Evolutionary conservation across 345 rosid genomes (phyloP).

Genomic region (Erucastrum elatum): DNA sequence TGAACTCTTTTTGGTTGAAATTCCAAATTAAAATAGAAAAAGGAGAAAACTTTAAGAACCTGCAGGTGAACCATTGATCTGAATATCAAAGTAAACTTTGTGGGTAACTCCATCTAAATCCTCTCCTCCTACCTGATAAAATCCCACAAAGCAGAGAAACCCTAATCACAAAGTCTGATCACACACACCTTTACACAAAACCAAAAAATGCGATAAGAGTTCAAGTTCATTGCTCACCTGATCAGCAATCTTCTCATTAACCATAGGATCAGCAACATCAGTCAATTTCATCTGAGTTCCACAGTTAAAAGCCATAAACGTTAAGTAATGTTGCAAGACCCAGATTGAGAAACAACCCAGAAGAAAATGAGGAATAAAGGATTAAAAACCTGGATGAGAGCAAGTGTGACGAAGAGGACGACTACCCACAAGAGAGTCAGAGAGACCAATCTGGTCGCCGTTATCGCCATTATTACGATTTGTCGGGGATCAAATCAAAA

Average conservation of each 20-base stretch:
- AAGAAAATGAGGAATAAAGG: not conserved
- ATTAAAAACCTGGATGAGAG: constrained; percentile 63
- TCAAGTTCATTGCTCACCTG: constrained; percentile 32
- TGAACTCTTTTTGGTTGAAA: no score
- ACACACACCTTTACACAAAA: not conserved
- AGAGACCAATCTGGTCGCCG: constrained; percentile 50
- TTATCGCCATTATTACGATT: constrained; percentile 51
- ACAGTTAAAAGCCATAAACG: not conserved
- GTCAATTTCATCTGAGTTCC: constrained; percentile 54
- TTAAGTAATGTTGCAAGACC: not conserved
- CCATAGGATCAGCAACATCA: constrained; percentile 47
- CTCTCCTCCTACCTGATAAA: constrained; percentile 49
- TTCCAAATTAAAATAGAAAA: not conserved
- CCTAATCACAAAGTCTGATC: not conserved
- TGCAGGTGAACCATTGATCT: constrained; percentile 78
- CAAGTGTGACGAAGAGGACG: constrained; percentile 61
- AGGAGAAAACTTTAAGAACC: constrained; percentile 45
- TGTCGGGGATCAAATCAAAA: not conserved
- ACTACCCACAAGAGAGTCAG: constrained; percentile 56
- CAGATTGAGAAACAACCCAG: constrained; percentile 8
- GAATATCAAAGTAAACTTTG: constrained; percentile 85
- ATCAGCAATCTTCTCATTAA: constrained; percentile 38
- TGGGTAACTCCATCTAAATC: constrained; percentile 68
- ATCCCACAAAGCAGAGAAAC: not conserved
- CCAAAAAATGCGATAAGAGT: not conserved